Conservation (phyloP, 2,329 filamentous ascomycete species). For the Dactylellina sp. region DNA sequence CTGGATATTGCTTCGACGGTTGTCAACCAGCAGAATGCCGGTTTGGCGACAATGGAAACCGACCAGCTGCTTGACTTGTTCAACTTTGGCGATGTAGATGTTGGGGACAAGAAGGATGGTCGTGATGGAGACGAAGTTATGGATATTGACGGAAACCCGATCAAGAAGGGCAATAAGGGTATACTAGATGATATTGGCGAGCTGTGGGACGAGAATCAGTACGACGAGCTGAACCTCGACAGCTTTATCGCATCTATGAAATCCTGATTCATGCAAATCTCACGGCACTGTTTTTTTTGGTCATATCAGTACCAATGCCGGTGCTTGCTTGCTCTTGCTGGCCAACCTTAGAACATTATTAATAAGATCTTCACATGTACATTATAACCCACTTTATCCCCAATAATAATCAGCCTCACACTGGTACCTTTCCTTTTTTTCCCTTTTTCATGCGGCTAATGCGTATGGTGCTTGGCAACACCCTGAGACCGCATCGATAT, state of each 20-base stretch:
- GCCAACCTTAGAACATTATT: conserved; percentile 2
- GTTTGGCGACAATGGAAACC: conserved; percentile 94
- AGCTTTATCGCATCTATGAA: conserved; percentile 97
- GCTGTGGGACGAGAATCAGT: conserved; percentile 96
- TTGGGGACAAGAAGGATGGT: conserved; percentile 68
- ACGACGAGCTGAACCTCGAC: conserved; percentile 96
- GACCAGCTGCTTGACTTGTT: conserved; percentile 98
- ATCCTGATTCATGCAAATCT: conserved; percentile 7
- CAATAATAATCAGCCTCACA: background rate
- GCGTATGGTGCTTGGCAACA: conserved; percentile 23
- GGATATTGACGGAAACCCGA: conserved; percentile 89
- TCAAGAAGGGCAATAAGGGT: conserved; percentile 95
- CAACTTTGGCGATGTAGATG: conserved; percentile 83
- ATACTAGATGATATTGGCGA: conserved; percentile 96
- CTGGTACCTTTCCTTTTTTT: background rate
- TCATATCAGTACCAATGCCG: background rate
- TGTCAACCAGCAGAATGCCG: conserved; percentile 98
- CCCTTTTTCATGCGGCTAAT: conserved; percentile 2
- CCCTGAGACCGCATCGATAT: conserved; percentile 31
- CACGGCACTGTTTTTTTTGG: too few species aligned
- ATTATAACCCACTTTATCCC: background rate
- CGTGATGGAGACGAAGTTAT: conserved; percentile 85
- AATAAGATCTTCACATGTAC: conserved; percentile 3
- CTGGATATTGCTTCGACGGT: conserved; percentile 98
- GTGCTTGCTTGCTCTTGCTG: background rate